These are phyloP conservation scores for Phytophthora pseudosyringae DNA, from an alignment of 352 stramenopile genomes.

Conservation along the genomic window DNA sequence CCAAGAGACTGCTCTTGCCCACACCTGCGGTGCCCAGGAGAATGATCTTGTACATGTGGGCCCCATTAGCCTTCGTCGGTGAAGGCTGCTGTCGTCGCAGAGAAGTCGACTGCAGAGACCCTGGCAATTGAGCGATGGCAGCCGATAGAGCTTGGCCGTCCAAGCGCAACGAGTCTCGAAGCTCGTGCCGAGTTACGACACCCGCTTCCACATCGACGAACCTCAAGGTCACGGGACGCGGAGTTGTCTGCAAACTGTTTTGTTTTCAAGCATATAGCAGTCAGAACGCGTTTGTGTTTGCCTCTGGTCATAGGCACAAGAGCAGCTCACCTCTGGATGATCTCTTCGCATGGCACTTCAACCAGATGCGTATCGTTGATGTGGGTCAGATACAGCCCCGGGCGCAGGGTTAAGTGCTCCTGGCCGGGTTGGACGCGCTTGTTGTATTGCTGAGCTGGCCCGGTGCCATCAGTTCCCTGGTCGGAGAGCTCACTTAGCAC, in stretches of 20 bases:
- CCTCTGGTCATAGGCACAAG: background rate
- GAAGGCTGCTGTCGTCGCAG: slow-evolving; percentile 27
- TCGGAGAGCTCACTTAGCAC: slow-evolving; percentile 1
- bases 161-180: slow-evolving; percentile 66
- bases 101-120: slow-evolving; percentile 13
- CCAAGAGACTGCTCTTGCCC: slow-evolving; percentile 79
- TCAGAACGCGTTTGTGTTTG: background rate
- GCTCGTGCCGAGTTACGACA: slow-evolving; percentile 76
- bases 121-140: slow-evolving; percentile 26
- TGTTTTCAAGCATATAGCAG: too few relatives aligned
- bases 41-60: slow-evolving; percentile 77
- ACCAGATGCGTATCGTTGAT: slow-evolving; percentile 79
- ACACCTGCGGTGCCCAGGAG: slow-evolving; percentile 79
- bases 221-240: slow-evolving; percentile 64
- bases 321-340: slow-evolving; percentile 57
- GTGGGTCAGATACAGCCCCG: slow-evolving; percentile 82
- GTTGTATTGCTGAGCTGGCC: slow-evolving; percentile 79
- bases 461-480: slow-evolving; percentile 50
- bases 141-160: slow-evolving; percentile 40
- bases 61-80: slow-evolving; percentile 1
- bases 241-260: slow-evolving; percentile 55
- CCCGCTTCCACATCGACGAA: slow-evolving; percentile 83
- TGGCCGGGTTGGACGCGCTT: slow-evolving; percentile 57
- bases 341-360: slow-evolving; percentile 64
- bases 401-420: slow-evolving; percentile 66